phyloP scores from a whole-genome alignment of 1,284 basidiomycete species.

The Ganoderma lingzhi region DNA sequence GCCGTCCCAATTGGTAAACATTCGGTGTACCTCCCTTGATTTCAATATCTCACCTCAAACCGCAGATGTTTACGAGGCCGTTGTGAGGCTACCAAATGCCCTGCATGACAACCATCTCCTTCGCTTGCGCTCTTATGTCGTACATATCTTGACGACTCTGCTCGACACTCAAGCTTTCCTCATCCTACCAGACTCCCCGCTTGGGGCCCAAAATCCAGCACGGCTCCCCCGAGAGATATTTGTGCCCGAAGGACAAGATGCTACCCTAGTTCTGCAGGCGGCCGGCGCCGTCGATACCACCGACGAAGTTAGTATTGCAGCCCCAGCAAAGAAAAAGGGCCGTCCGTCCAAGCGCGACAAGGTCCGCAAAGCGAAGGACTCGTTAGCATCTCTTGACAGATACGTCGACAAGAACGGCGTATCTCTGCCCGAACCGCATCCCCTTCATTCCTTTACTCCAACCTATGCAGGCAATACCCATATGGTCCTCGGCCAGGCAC shows the following conservation, averaged over 20 bases:
- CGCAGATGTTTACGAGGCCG: constrained; percentile 60
- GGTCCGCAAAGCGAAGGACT: constrained; percentile 58
- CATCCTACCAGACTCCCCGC: constrained; percentile 60
- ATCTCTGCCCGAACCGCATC: constrained; percentile 24
- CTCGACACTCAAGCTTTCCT: constrained; percentile 59
- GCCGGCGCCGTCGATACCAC: not conserved
- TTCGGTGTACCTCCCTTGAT: constrained; percentile 4
- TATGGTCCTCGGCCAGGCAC: constrained; percentile 48
- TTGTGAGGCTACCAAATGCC: constrained; percentile 54
- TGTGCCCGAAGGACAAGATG: constrained; percentile 48
- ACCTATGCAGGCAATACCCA: constrained; percentile 40
- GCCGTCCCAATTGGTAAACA: constrained; percentile 65
- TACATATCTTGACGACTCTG: constrained; percentile 57
- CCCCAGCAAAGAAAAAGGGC: constrained; percentile 63
- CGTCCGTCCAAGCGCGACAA: constrained; percentile 71
- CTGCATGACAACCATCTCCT: constrained; percentile 49
- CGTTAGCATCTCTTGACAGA: constrained; percentile 56
- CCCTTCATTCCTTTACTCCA: constrained; percentile 10
- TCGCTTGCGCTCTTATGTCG: constrained; percentile 56
- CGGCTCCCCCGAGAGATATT: constrained; percentile 71
- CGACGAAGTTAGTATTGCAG: constrained; percentile 3
- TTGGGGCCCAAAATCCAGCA: constrained; percentile 65
- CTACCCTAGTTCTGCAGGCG: constrained; percentile 16
- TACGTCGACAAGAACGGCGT: constrained; percentile 56
- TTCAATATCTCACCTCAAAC: constrained; percentile 15